Conservation (phyloP, 805 yeast species). For the Candida maris region DNA sequence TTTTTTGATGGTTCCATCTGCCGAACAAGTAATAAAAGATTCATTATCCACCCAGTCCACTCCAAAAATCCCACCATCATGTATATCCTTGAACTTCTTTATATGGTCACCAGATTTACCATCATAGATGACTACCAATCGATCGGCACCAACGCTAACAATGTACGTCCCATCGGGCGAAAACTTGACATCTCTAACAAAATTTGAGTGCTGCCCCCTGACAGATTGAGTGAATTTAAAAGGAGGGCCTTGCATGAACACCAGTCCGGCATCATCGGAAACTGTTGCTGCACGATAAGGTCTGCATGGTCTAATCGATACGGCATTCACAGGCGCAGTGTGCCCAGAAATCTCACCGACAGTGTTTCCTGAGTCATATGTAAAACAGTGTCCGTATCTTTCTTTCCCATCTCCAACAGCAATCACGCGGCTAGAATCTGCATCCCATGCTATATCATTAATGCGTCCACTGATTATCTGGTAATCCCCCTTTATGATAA, state of each 20-base stretch:
- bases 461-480: slow-evolving; percentile 73
- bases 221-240: slow-evolving; percentile 77
- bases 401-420: slow-evolving; percentile 96
- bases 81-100: slow-evolving; percentile 46
- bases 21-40: slow-evolving; percentile 76
- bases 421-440: slow-evolving; percentile 77
- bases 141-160: slow-evolving; percentile 83
- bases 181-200: slow-evolving; percentile 75
- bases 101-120: slow-evolving; percentile 81
- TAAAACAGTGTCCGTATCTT: slow-evolving; percentile 85
- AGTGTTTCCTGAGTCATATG: slow-evolving; percentile 95
- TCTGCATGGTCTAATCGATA: slow-evolving; percentile 76
- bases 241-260: slow-evolving; percentile 89
- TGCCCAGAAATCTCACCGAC: slow-evolving; percentile 96
- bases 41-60: slow-evolving; percentile 63
- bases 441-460: slow-evolving; percentile 87
- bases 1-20: slow-evolving; percentile 70
- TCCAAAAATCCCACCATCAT: slow-evolving; percentile 79
- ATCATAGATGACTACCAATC: slow-evolving; percentile 72
- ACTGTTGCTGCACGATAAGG: slow-evolving; percentile 94
- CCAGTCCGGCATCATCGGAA: slow-evolving; percentile 81
- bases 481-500: slow-evolving; percentile 72
- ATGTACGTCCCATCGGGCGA: slow-evolving; percentile 76
- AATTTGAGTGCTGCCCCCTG: slow-evolving; percentile 71
- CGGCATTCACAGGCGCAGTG: slow-evolving; percentile 76